phyloP scores from a whole-genome alignment of 345 rosid species.

The Lepidium didymum region DNA sequence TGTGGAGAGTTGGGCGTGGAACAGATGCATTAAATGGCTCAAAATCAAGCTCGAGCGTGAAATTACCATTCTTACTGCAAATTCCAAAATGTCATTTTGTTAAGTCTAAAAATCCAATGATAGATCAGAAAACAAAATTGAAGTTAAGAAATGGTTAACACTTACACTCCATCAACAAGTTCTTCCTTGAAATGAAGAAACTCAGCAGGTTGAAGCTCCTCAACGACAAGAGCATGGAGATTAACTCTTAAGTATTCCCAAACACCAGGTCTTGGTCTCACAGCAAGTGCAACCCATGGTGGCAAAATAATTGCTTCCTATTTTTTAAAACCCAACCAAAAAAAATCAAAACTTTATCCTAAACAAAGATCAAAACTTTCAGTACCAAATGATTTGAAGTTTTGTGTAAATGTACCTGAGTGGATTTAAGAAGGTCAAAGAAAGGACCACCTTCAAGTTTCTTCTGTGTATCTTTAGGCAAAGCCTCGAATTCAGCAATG shows the following conservation, averaged over 20 bases:
- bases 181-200: slow-evolving; percentile 94
- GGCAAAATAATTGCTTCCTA: slow-evolving; percentile 90
- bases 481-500: slow-evolving; percentile 69
- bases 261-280: slow-evolving; percentile 94
- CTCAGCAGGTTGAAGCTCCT: slow-evolving; percentile 72
- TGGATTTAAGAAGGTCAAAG: slow-evolving; percentile 58
- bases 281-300: slow-evolving; percentile 91
- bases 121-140: not conserved
- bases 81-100: not conserved
- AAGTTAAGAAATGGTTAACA: not conserved
- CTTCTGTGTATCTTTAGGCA: slow-evolving; percentile 49
- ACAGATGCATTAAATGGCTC: slow-evolving; percentile 87
- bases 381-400: not conserved
- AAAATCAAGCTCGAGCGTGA: slow-evolving; percentile 86
- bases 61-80: slow-evolving; percentile 68
- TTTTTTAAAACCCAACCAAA: not conserved
- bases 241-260: slow-evolving; percentile 87
- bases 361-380: not conserved
- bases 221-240: slow-evolving; percentile 71
- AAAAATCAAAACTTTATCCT: not conserved
- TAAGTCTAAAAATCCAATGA: not conserved
- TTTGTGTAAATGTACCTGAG: slow-evolving; percentile 43
- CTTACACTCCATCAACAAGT: slow-evolving; percentile 87
- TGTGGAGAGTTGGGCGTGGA: slow-evolving; percentile 85
- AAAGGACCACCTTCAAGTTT: slow-evolving; percentile 57